Evolutionary conservation across 192 early-diverging fungal genomes (phyloP), one percentile per base, ranked within the genome.

Genomic region (Backusella morwellensis): DNA sequence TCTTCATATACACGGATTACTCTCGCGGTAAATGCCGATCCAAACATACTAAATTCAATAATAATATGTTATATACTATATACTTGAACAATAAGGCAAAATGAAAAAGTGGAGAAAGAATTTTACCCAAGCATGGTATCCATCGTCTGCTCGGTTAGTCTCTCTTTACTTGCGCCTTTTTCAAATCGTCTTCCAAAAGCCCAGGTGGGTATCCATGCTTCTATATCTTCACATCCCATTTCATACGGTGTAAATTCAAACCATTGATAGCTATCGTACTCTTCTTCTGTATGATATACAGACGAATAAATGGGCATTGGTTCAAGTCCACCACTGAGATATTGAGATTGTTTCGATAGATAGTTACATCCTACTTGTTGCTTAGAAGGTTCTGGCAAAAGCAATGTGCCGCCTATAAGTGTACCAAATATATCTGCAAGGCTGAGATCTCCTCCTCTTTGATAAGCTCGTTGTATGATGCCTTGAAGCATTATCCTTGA

Each of bases 231-330:
- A 79, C 90, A 90, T 68, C 95, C 95, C 54, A 17, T 44, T 44
- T 44, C 15, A 44, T 44, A 44, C 0, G 95, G 94, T 4, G 87
- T 92, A 68, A 95, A 86, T 72, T 96, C 95, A 79, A 94, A 94
- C 95, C 95, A 96, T 70, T 93, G 92, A 77, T 85, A 92, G 78
- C 83, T 81, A 73, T 77, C 70, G 14, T 63, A 23, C 9, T 29
- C 56, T 11, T 63, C 56, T 63, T 63, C 56, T 63, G 56, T 63
- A 63, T 63, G 56, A 14, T 23, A 63, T 50, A 44, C 47, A n/a
- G 47, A 50, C 1, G 90, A 92, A 73, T 96, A 94, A 40, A 96
- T 93, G 6, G 95, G 95, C 86, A 96, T 87, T 6, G 93, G 90
- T 29, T 83, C 80, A 35, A 78, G 77, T 0, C 91, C 95, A 73